Evolutionary conservation across 345 rosid species (phyloP).

Genomic region (Eucalyptus sideroxylon): DNA sequence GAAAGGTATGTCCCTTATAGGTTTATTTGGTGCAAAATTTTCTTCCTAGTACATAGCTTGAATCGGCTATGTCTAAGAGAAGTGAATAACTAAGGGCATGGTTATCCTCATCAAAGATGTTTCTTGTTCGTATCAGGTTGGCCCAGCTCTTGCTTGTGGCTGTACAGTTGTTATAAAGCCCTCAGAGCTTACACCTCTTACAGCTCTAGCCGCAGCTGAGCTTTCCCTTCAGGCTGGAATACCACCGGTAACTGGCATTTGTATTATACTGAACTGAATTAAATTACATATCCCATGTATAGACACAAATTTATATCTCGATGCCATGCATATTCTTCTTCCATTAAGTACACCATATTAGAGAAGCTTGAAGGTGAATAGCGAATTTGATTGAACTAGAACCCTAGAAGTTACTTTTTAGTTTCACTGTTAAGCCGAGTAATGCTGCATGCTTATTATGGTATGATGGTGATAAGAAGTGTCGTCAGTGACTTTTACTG

Average conservation of each 20-base stretch:
- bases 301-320: neutral
- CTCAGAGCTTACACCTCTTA: slow-evolving; percentile 91
- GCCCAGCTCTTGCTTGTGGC: slow-evolving; percentile 99
- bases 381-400: neutral
- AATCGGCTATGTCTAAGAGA: neutral
- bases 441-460: neutral
- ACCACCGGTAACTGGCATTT: slow-evolving; percentile 57
- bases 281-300: neutral
- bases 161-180: slow-evolving; percentile 96
- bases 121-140: slow-evolving; percentile 43
- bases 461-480: neutral
- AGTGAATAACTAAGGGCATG: neutral
- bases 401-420: neutral
- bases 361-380: neutral
- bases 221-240: slow-evolving; percentile 97
- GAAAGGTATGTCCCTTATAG: slow-evolving; percentile 50
- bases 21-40: neutral
- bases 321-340: neutral
- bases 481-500: neutral
- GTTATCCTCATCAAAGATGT: slow-evolving; percentile 3
- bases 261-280: neutral
- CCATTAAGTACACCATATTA: neutral
- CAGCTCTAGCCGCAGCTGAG: slow-evolving; percentile 92
- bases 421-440: neutral
- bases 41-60: neutral